Conservation (phyloP, 2,329 filamentous ascomycete genomes). For the Aspergillus sp. region DNA sequence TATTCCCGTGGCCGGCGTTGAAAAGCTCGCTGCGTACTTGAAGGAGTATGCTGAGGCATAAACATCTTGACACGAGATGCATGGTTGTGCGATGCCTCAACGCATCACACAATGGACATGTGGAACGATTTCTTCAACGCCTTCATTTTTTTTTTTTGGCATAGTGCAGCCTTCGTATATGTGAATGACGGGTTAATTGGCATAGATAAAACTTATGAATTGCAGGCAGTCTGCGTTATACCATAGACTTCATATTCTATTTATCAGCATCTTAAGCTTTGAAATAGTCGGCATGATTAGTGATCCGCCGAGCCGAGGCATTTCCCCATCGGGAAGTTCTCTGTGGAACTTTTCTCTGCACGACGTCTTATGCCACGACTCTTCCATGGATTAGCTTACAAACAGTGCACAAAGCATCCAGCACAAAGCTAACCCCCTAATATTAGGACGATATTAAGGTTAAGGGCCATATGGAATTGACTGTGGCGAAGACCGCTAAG, state of each 20-base stretch:
- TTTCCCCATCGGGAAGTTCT: background rate
- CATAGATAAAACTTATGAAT: background rate
- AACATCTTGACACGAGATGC: background rate
- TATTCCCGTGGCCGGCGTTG: conserved; percentile 54
- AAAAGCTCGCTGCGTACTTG: conserved; percentile 42
- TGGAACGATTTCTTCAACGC: background rate
- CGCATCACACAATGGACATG: background rate
- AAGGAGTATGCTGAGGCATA: conserved; percentile 43
- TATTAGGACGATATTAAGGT: background rate
- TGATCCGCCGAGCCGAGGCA: conserved; percentile 2
- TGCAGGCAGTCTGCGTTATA: too few relatives aligned
- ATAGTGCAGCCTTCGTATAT: background rate
- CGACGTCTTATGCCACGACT: too few relatives aligned
- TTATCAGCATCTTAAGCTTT: background rate
- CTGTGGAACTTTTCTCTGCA: background rate
- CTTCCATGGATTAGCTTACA: background rate
- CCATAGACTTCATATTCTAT: background rate
- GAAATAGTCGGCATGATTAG: background rate
- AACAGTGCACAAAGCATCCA: background rate
- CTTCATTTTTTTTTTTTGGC: background rate
- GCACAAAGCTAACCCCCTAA: background rate
- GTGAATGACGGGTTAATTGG: background rate
- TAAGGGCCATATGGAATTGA: background rate
- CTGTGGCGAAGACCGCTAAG: background rate
- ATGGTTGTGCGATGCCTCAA: background rate